Conservation (phyloP, 1,284 basidiomycete species). For the Moesziomyces antarcticus region DNA sequence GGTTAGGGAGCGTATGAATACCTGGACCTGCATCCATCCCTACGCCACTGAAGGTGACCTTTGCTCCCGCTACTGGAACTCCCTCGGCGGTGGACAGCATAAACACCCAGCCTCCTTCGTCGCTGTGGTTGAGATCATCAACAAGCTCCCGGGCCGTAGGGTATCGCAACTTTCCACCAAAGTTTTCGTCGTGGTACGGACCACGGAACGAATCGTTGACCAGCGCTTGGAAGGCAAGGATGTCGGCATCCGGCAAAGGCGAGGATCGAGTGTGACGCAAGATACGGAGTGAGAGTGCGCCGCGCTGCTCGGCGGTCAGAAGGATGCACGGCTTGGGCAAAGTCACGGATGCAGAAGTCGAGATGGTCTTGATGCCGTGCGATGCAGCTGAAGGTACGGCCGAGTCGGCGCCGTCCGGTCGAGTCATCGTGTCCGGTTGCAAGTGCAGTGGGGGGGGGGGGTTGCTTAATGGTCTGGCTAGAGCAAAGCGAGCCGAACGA, state of each 20-base stretch:
- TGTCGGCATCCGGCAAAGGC: not conserved
- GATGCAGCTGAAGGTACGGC: no score
- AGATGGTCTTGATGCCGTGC: no score
- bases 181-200: constrained; percentile 11
- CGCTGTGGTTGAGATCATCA: constrained; percentile 14
- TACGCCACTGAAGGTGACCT: constrained; percentile 20
- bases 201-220: constrained; percentile 20
- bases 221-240: constrained; percentile 1
- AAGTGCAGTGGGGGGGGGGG: no score
- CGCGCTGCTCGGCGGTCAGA: not conserved
- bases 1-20: constrained; percentile 1
- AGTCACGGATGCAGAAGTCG: not conserved
- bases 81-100: constrained; percentile 3
- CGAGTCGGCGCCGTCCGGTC: no score
- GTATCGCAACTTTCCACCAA: constrained; percentile 17
- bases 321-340: not conserved
- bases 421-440: no score
- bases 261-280: constrained; percentile 5
- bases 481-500: no score
- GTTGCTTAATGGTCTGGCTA: no score
- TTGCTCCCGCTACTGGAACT: constrained; percentile 19
- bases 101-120: constrained; percentile 15
- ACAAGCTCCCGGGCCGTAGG: not conserved
- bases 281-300: not conserved
- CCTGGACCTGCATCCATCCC: constrained; percentile 24